Conservation (phyloP, 2,329 filamentous ascomycete genomes). For the Paracorniculantispora psalliotae region DNA sequence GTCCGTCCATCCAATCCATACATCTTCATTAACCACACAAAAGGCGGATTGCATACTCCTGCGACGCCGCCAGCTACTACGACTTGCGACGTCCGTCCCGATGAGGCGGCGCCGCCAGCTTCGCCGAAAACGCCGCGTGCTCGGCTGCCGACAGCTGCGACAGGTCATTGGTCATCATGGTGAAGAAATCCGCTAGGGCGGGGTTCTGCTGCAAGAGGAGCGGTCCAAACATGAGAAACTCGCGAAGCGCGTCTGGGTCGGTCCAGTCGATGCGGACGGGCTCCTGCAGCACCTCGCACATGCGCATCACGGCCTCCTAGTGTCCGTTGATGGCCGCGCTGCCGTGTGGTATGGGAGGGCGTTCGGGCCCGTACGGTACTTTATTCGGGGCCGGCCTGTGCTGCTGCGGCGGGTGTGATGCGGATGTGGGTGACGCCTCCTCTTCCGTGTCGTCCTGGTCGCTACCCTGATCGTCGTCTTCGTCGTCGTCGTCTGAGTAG, state of each 20-base stretch:
- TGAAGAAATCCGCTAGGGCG: not conserved
- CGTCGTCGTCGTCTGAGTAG: constrained; percentile 59
- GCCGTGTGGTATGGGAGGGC: constrained; percentile 34
- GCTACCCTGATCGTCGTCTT: constrained; percentile 53
- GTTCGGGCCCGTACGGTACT: constrained; percentile 44
- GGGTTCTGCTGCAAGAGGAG: not conserved
- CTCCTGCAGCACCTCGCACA: not conserved
- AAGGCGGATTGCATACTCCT: too few relatives aligned
- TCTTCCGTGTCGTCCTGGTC: constrained; percentile 56
- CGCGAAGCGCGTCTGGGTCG: not conserved
- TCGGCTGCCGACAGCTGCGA: not conserved
- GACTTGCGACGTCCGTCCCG: not conserved
- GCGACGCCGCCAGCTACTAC: not conserved
- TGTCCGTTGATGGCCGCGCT: constrained; percentile 39
- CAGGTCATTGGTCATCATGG: not conserved
- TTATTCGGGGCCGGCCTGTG: constrained; percentile 25
- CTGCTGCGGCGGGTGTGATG: constrained; percentile 29
- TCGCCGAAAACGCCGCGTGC: not conserved
- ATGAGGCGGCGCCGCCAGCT: not conserved
- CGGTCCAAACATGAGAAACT: not conserved
- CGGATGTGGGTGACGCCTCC: constrained; percentile 26
- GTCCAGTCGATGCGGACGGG: not conserved
- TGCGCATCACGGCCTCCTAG: constrained; percentile 28
- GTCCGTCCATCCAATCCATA: not conserved
- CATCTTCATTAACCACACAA: not conserved